phyloP scores from a whole-genome alignment of 2,329 filamentous ascomycete species.

The Emydomyces testavorans region DNA sequence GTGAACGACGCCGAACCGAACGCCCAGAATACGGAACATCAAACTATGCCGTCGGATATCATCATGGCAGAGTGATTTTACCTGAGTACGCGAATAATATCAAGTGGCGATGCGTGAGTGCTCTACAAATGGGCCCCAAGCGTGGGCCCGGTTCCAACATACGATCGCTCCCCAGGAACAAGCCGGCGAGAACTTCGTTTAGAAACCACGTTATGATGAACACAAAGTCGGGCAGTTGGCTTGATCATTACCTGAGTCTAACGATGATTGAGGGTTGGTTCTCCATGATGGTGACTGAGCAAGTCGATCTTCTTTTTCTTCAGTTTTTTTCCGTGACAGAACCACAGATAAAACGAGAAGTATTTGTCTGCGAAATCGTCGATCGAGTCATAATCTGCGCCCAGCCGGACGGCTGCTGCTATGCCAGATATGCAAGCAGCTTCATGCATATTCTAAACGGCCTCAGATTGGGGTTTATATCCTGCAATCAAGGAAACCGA shows the following conservation, averaged over 20 bases:
- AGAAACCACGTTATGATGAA: not conserved
- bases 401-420: conserved; percentile 57
- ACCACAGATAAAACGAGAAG: conserved; percentile 26
- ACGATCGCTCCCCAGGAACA: no score
- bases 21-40: not conserved
- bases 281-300: not conserved
- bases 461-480: not conserved
- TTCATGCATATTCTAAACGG: conserved; percentile 45
- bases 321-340: conserved; percentile 12
- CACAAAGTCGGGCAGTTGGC: not conserved
- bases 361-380: conserved; percentile 25
- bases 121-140: no score
- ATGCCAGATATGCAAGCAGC: conserved; percentile 60
- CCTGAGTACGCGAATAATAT: not conserved
- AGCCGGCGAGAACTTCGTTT: no score
- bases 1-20: not conserved
- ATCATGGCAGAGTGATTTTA: not conserved
- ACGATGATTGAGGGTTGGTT: not conserved
- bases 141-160: no score
- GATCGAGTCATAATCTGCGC: conserved; percentile 46
- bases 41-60: not conserved
- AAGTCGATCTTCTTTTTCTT: not conserved
- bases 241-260: not conserved
- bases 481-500: not conserved
- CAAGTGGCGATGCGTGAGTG: no score